Conservation (phyloP, 2,329 filamentous ascomycete species). For the Tetracladium maxilliforme region DNA sequence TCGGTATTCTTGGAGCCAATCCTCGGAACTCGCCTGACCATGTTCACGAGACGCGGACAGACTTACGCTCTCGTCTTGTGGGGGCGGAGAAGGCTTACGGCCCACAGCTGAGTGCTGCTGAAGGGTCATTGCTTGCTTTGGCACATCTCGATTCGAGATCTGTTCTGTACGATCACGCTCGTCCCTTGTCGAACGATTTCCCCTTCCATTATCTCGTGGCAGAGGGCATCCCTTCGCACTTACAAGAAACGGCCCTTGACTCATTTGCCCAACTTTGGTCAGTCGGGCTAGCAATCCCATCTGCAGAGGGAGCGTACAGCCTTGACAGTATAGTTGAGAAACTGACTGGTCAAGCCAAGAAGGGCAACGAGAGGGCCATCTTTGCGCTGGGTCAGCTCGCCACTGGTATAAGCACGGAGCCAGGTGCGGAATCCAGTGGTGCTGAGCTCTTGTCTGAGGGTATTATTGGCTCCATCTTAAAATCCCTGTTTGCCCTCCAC, state of each 20-base stretch:
- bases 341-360: slow-evolving; percentile 55
- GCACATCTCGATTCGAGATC: slow-evolving; percentile 41
- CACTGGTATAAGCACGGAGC: slow-evolving; percentile 30
- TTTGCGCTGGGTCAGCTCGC: slow-evolving; percentile 65
- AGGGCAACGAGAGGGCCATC: slow-evolving; percentile 71
- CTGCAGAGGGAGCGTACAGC: slow-evolving; percentile 14
- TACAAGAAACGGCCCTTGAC: slow-evolving; percentile 23
- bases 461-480: slow-evolving; percentile 39
- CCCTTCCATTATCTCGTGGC: too few species aligned
- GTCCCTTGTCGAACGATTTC: too few species aligned
- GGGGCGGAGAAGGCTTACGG: too few species aligned
- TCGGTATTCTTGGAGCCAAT: slow-evolving; percentile 67
- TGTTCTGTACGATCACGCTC: slow-evolving; percentile 28
- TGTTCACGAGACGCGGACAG: too few species aligned
- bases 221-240: too few species aligned
- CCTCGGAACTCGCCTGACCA: slow-evolving; percentile 23
- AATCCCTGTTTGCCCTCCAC: slow-evolving; percentile 60
- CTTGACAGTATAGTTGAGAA: slow-evolving; percentile 47
- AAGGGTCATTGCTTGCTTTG: slow-evolving; percentile 43
- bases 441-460: too few species aligned
- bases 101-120: too few species aligned
- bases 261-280: slow-evolving; percentile 30
- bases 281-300: slow-evolving; percentile 22
- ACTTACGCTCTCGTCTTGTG: too few species aligned
- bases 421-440: too few species aligned